Percentiles rank a stretch among this genome's conserved stretches.
Evolutionary conservation across 164 flowering plant genomes (phyloP).

Genomic region (Platanus orientalis): DNA sequence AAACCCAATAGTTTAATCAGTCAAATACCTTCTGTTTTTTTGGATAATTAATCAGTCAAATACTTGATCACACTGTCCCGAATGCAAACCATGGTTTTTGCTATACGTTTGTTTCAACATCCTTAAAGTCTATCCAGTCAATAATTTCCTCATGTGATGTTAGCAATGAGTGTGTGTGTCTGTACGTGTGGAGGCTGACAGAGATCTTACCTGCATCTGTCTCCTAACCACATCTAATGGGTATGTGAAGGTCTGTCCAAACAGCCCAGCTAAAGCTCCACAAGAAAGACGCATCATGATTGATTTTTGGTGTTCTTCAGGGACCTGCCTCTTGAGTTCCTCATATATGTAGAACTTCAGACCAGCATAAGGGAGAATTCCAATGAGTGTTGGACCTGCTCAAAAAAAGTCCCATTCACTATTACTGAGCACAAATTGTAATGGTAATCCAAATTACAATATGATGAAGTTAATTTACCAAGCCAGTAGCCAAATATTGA

Average conservation of each 20-base stretch:
- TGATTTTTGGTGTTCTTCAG: constrained; percentile 87
- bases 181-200: too few relatives aligned
- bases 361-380: constrained; percentile 96
- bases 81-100: too few relatives aligned
- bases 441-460: not conserved
- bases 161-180: too few relatives aligned
- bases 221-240: constrained; percentile 95
- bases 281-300: constrained; percentile 78
- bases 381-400: constrained; percentile 88
- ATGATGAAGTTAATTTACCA: too few relatives aligned
- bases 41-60: too few relatives aligned
- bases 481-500: too few relatives aligned
- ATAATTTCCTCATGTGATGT: too few relatives aligned
- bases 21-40: too few relatives aligned
- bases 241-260: constrained; percentile 92
- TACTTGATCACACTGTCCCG: too few relatives aligned
- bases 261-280: constrained; percentile 93
- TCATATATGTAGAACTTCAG: constrained; percentile 89
- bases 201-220: constrained; percentile 83
- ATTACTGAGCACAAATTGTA: not conserved
- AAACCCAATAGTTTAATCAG: too few relatives aligned
- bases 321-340: constrained; percentile 78
- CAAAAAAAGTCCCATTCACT: not conserved
- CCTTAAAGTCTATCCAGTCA: too few relatives aligned
- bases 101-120: too few relatives aligned